Percentiles rank a stretch among this genome's conserved stretches.
Conservation (phyloP, 2,329 filamentous ascomycete species). For the Monosporascus sp. region DNA sequence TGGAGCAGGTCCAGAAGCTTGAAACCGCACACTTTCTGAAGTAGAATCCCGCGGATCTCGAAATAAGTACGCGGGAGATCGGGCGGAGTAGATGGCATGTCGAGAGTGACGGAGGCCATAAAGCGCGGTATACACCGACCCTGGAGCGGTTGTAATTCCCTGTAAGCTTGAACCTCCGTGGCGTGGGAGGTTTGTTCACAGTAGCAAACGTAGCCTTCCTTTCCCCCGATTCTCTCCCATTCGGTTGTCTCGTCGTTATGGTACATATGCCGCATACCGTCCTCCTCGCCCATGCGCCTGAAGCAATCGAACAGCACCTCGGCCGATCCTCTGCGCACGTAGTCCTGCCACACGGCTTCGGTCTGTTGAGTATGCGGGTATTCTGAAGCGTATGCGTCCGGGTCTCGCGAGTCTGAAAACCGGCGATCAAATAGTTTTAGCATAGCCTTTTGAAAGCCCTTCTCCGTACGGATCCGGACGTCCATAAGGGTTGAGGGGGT, state of each 20-base stretch:
- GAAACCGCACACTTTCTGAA: not conserved
- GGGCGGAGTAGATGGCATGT: not conserved
- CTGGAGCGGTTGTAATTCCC: not conserved
- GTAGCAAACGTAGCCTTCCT: not conserved
- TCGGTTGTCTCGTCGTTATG: not conserved
- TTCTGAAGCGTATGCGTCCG: too few species aligned
- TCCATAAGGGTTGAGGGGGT: too few species aligned
- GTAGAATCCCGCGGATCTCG: not conserved
- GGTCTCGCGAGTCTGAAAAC: rapidly evolving
- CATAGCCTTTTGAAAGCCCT: too few species aligned
- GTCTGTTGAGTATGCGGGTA: too few species aligned
- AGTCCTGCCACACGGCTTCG: too few species aligned
- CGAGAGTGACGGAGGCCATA: not conserved
- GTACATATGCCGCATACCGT: rapidly evolving
- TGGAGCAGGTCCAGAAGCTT: not conserved
- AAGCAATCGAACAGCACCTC: too few species aligned
- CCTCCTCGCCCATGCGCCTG: too few species aligned
- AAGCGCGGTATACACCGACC: conserved; percentile 1
- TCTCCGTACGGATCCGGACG: too few species aligned
- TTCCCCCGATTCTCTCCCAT: not conserved
- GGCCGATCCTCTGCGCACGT: too few species aligned
- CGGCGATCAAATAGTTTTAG: too few species aligned
- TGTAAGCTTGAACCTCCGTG: not conserved
- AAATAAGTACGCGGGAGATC: not conserved
- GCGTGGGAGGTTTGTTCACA: not conserved